Evolutionary conservation across 1,284 basidiomycete genomes (phyloP), one percentile per base, ranked within the genome.

Genomic region (Coniferiporia weirii): DNA sequence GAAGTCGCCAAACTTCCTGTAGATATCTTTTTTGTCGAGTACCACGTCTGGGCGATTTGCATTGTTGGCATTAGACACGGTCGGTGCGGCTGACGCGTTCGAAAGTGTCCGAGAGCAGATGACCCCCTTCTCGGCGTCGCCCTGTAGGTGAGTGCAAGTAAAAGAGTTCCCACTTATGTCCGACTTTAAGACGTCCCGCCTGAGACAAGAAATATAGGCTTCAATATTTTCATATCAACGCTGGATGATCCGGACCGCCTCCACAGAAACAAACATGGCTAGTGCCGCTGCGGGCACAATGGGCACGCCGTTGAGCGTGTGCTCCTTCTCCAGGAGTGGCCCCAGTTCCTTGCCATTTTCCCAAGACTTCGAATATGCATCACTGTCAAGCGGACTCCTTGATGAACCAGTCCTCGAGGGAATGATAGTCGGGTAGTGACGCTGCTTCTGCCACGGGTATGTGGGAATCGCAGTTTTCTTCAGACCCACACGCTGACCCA

Each of bases 401-500:
- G 49, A 35, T 20, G 40, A 45, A 17, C 49, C 44, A 17, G 60
- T 44, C 12, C 43, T 53, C 48, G 69, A 68, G 2, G 69, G 65
- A 46, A 71, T 64, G 55, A 66, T 68, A 9, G 68, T 60, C 5
- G 72, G 72, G 50, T 72, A 74, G 56, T 71, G 69, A 17, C 70
- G 67, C 10, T 71, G 64, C 17, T 70, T 69, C 61, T 73, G 71
- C 68, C 71, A 74, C 1, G 72, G 72, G 58, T 74, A 74, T 1
- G 71, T 73, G 0, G 72, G 72, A 35, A 73, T 55, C 35, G 65
- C 62, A 8, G 67, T 69, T 62, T 67, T 72, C 34, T n/a, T n/a
- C n/a, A n/a, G n/a, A n/a, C n/a, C n/a, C n/a, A n/a, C n/a, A n/a
- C n/a, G n/a, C n/a, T n/a, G 65, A 17, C 67, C 65, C 12, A 52